Conservation (phyloP, 371 early-diverging fungal species). For the Mycotypha africana region DNA sequence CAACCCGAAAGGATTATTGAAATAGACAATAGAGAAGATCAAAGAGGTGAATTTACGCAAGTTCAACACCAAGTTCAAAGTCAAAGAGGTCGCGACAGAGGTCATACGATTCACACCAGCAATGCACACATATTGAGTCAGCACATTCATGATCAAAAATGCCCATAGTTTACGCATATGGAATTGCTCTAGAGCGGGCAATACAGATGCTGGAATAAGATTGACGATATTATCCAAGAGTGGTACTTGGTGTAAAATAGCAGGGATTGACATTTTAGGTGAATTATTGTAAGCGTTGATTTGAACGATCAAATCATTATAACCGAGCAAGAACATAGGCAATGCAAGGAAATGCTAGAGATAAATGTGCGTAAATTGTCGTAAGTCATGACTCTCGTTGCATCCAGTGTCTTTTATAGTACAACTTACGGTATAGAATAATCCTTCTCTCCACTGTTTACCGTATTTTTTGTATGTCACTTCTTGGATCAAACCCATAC, state of each 20-base stretch:
- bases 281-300: conserved; percentile 48
- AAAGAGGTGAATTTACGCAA: conserved; percentile 81
- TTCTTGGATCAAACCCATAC: conserved; percentile 84
- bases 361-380: neutral
- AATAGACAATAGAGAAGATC: conserved; percentile 77
- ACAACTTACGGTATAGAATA: conserved; percentile 75
- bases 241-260: conserved; percentile 27
- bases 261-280: conserved; percentile 35
- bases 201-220: conserved; percentile 12
- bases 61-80: conserved; percentile 81
- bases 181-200: conserved; percentile 14
- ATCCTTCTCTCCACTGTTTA: conserved; percentile 83
- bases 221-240: conserved; percentile 18
- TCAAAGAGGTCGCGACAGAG: conserved; percentile 70
- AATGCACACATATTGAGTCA: conserved; percentile 84
- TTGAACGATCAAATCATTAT: conserved; percentile 56
- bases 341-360: conserved; percentile 71
- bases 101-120: conserved; percentile 84
- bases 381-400: too few relatives aligned
- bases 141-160: conserved; percentile 59
- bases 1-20: conserved; percentile 67
- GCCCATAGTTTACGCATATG: conserved; percentile 65
- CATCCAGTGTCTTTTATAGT: neutral
- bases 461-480: conserved; percentile 75
- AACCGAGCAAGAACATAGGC: conserved; percentile 74